Evolutionary conservation across 345 rosid species (phyloP).

Genomic region (Sonneratia alba): DNA sequence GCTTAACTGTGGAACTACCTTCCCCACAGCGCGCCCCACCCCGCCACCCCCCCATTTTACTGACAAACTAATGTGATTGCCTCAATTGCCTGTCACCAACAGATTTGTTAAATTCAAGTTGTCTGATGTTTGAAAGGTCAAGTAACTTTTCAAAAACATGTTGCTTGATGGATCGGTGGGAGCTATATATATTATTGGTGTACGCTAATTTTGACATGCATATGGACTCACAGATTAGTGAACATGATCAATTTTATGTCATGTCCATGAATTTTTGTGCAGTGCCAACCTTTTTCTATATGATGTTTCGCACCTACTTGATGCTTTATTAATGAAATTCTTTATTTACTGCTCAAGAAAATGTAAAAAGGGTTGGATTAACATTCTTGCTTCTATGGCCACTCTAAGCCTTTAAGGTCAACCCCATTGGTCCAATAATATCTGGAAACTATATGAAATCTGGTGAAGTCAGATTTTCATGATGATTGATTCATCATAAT

Average conservation of each 20-base stretch:
- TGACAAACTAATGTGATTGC: background rate
- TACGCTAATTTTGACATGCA: background rate
- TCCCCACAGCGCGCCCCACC: background rate
- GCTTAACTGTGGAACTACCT: background rate
- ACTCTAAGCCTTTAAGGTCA: background rate
- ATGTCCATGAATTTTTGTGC: too few relatives aligned
- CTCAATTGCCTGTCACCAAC: background rate
- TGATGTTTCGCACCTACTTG: too few relatives aligned
- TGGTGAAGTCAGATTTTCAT: background rate
- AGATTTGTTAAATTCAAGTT: background rate
- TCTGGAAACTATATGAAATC: background rate
- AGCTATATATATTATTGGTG: background rate
- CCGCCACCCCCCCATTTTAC: background rate
- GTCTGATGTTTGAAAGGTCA: background rate
- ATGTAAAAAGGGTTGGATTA: background rate
- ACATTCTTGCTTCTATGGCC: background rate
- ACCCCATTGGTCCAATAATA: background rate
- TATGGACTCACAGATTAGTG: background rate
- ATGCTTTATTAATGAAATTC: too few relatives aligned
- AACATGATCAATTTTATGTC: too few relatives aligned
- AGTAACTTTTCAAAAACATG: background rate
- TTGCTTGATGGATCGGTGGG: background rate
- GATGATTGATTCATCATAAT: background rate
- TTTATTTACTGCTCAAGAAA: too few relatives aligned
- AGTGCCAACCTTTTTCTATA: too few relatives aligned